Base-by-base conservation (phyloP, 441 rosid species). In the Adansonia gregorii region DNA sequence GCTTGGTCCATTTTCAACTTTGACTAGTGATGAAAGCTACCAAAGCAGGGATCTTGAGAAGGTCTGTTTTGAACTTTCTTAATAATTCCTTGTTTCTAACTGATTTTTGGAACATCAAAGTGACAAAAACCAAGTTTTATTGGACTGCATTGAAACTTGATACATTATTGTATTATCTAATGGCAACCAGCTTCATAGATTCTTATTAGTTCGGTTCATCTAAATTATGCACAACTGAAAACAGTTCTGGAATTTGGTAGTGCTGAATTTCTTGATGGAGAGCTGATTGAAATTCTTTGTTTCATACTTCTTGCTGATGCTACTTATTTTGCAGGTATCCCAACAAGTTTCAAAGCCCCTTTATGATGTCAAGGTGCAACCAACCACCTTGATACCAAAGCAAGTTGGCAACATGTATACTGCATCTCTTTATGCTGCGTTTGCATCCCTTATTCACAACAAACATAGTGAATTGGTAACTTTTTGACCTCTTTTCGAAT, bases 321-420 rank as follows among this genome's bases (percentile, higher is more conserved):
- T 54, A 68, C 64, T 71, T 72, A 11, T 3, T 75, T 58, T 82
- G 68, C 85, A 95, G 98, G 87, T 84, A 52, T 93, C 99, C 66
- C 99, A 96, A 81, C 97, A 93, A 85, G 86, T 87, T 67, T 90
- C 99, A 14, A 96, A 96, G 91, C 87, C 97, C 54, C 85, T 89
- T 9, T 96, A 90, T 51, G 94, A 91, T 67, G 78, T 86, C 20
- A 94, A 90, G 92, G 97, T 94, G 79, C 96, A 90, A 78, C 97
- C 98, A 2, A 85, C 97, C 58, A 91, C 98, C 75, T 85, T 94
- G 88, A 41, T 96, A 67, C 99, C 99, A 22, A 96, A 96, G 78
- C 92, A 93, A 94, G 94, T 94, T 15, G 99, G 99, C 77, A 96
- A 96, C 88, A 96, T 93, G 98, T 96, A 96, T 84, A 96, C 99